Conservation (phyloP, 495 filamentous ascomycete genomes). For the Tetracladium marchalianum region DNA sequence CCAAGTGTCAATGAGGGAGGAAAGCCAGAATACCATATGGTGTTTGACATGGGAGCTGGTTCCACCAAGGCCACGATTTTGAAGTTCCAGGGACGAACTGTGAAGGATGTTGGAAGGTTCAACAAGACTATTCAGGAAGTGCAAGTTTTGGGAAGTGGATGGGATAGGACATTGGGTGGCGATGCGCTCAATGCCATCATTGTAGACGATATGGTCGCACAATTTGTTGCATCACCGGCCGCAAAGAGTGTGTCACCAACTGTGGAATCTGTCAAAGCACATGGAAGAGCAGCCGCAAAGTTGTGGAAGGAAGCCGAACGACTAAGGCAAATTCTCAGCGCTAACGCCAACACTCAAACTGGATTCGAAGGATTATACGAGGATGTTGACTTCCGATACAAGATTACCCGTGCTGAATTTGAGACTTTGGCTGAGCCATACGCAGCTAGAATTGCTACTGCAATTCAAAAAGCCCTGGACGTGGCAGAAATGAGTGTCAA, state of each 20-base stretch:
- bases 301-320: constrained; percentile 87
- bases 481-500: constrained; percentile 59
- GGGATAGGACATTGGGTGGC: constrained; percentile 84
- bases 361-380: constrained; percentile 84
- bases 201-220: constrained; percentile 72
- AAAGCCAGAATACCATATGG: constrained; percentile 84
- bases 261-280: constrained; percentile 48
- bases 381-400: constrained; percentile 88
- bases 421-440: constrained; percentile 69
- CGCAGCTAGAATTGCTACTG: constrained; percentile 54
- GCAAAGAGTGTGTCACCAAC: constrained; percentile 58
- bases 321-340: constrained; percentile 81
- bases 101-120: constrained; percentile 87
- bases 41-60: constrained; percentile 97
- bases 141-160: constrained; percentile 72
- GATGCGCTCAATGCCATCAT: constrained; percentile 83
- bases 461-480: constrained; percentile 64
- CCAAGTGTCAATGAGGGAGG: constrained; percentile 72
- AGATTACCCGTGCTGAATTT: constrained; percentile 70
- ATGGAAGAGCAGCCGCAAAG: constrained; percentile 79
- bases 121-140: constrained; percentile 98
- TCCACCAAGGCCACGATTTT: constrained; percentile 93
- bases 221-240: constrained; percentile 62
- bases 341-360: constrained; percentile 72
- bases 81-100: constrained; percentile 75